Evolutionary conservation across 768 basidiomycete genomes (phyloP), one percentile per base, ranked within the genome.

Genomic region (Suillus clintonianus): DNA sequence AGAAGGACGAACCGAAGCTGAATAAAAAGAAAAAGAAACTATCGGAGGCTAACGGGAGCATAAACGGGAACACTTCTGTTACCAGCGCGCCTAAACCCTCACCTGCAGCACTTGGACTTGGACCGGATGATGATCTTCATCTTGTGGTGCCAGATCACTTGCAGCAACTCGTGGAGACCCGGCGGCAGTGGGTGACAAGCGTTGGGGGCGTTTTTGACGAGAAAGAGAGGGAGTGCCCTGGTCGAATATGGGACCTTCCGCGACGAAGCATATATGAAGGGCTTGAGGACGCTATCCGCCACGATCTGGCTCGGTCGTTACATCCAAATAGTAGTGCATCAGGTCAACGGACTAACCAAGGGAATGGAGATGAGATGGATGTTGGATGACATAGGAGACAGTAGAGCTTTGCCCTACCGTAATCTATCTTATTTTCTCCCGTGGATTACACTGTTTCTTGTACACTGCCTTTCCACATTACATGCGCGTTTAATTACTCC

Each of bases 161-260:
- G 62, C 81, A 80, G 67, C 84, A 88, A 63, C 82, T 95, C 34
- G 87, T 98, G 17, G 85, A 86, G 67, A 91, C 89, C 65, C 81
- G 97, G 43, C 79, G 87, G 68, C 81, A 89, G 67, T 95, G 94
- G 89, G 89, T 94, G 24, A 85, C 91, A 57, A 81, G 77, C 42
- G 86, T 98, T 6, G 94, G 92, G 10, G 77, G 78, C 7, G 82
- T 90, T 63, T 94, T 98, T 69, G 88, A 90, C 36, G 80, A 85
- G 77, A 89, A 90, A 83, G 88, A 91, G 78, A 74, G 74, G 69
- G 81, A 82, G 62, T 76, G 73, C 53, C 88, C 89, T 0, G 90
- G 94, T 55, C 78, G 88, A 67, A 87, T 91, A 70, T 91, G 84
- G 79, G 92, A 91, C n/a, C 79, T 95, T 19, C 94, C 94, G 2